phyloP scores from a whole-genome alignment of 495 filamentous ascomycete species.

The Copromyces sp. region DNA sequence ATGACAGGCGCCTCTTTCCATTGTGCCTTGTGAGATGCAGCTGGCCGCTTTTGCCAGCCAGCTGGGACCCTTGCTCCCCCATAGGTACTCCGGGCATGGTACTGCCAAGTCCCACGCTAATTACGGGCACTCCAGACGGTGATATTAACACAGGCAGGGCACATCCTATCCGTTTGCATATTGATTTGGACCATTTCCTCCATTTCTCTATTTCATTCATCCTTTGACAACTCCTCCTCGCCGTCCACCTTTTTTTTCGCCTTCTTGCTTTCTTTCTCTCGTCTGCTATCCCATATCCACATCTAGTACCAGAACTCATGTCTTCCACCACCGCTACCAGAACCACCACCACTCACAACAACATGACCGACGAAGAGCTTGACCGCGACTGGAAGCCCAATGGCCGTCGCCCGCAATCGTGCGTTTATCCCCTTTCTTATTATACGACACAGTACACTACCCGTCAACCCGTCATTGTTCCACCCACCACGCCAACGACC shows the following conservation, averaged over 20 bases:
- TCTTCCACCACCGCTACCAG: neutral
- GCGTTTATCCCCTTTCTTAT: slow-evolving; percentile 26
- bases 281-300: slow-evolving; percentile 17
- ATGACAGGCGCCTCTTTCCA: neutral
- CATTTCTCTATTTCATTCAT: neutral
- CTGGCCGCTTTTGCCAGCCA: slow-evolving; percentile 10
- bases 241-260: slow-evolving; percentile 4
- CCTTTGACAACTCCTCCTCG: neutral
- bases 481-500: neutral
- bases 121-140: neutral
- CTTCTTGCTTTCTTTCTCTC: slow-evolving; percentile 23
- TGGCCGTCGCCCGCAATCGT: slow-evolving; percentile 71
- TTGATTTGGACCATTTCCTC: neutral
- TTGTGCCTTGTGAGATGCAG: neutral
- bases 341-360: slow-evolving; percentile 17
- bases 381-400: slow-evolving; percentile 70
- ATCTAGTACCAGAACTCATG: neutral
- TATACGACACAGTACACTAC: neutral
- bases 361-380: slow-evolving; percentile 50
- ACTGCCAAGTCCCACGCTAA: neutral
- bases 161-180: slow-evolving; percentile 1
- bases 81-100: neutral
- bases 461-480: neutral
- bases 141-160: neutral
- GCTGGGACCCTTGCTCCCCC: slow-evolving; percentile 4